Conservation (phyloP, 2,329 filamentous ascomycete species). For the Monilinia aucupariae region DNA sequence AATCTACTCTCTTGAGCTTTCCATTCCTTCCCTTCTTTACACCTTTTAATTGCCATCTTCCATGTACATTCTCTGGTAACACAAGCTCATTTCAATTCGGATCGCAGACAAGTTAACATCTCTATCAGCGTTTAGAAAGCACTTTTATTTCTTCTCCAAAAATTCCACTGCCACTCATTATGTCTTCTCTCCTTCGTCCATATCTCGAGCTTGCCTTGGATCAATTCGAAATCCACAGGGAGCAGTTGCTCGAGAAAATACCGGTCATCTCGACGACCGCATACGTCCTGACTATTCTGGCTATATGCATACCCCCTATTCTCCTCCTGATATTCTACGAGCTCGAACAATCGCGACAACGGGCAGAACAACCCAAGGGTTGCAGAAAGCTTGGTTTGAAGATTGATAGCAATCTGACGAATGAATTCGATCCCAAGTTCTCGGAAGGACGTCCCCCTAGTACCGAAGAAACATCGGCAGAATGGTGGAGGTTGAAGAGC, state of each 20-base stretch:
- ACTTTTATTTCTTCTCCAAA: conserved; percentile 25
- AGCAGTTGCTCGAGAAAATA: conserved; percentile 29
- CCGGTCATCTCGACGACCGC: conserved; percentile 31
- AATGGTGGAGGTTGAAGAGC: conserved; percentile 54
- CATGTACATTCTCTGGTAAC: conserved; percentile 32
- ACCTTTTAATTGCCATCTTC: conserved; percentile 30
- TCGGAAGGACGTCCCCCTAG: conserved; percentile 36
- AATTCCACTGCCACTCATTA: conserved; percentile 16
- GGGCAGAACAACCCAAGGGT: conserved; percentile 40
- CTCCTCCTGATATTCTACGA: conserved; percentile 35
- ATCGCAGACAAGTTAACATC: conserved; percentile 14
- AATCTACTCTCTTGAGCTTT: conserved; percentile 7
- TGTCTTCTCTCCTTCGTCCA: conserved; percentile 28
- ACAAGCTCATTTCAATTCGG: neutral
- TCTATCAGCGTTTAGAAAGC: conserved; percentile 28
- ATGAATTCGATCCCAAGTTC: conserved; percentile 51
- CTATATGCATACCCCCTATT: conserved; percentile 33
- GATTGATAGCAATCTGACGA: conserved; percentile 46
- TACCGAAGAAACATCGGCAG: conserved; percentile 35
- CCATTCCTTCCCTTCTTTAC: conserved; percentile 25
- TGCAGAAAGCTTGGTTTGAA: conserved; percentile 49
- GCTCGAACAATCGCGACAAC: conserved; percentile 30
- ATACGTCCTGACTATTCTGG: conserved; percentile 32
- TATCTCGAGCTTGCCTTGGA: conserved; percentile 29
- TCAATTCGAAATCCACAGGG: conserved; percentile 30